Percentiles rank a stretch among this genome's conserved stretches.
Evolutionary conservation across 1,284 basidiomycete genomes (phyloP).

Genomic region (Trichosporon sp.): DNA sequence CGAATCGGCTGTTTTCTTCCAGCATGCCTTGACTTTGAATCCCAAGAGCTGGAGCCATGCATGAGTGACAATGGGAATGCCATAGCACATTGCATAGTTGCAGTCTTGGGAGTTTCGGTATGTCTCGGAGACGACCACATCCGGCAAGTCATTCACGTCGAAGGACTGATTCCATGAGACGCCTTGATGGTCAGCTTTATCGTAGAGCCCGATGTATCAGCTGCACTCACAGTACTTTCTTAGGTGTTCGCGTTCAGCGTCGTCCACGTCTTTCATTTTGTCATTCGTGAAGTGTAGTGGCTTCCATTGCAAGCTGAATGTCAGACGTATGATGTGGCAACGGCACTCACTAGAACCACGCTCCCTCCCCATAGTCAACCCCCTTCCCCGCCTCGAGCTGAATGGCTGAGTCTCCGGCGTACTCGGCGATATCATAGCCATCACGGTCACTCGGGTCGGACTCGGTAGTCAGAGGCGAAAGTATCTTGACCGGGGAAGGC

Average conservation of each 20-base stretch:
- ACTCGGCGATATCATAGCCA: slow-evolving; percentile 25
- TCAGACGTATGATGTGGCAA: background rate
- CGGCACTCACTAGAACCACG: slow-evolving; percentile 32
- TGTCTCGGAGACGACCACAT: slow-evolving; percentile 24
- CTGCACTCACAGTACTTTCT: slow-evolving; percentile 25
- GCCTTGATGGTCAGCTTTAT: slow-evolving; percentile 18
- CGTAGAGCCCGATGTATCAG: too few species aligned
- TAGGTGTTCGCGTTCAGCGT: slow-evolving; percentile 18
- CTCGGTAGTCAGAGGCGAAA: slow-evolving; percentile 13
- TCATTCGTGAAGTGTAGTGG: slow-evolving; percentile 22
- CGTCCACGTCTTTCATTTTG: slow-evolving; percentile 31
- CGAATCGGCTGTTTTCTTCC: slow-evolving; percentile 37
- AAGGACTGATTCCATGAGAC: slow-evolving; percentile 28
- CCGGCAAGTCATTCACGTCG: slow-evolving; percentile 18
- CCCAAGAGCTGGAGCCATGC: slow-evolving; percentile 25
- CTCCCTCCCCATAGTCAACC: slow-evolving; percentile 1
- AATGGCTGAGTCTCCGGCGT: slow-evolving; percentile 9
- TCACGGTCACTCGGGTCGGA: slow-evolving; percentile 21
- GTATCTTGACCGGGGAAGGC: slow-evolving; percentile 18
- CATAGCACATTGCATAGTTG: slow-evolving; percentile 32
- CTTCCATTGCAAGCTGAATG: slow-evolving; percentile 12
- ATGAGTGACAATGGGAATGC: slow-evolving; percentile 33
- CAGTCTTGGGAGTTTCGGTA: slow-evolving; percentile 16
- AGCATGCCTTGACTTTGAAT: slow-evolving; percentile 23
- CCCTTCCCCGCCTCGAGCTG: slow-evolving; percentile 25